These are phyloP conservation scores for Fennellomyces sp. DNA, from an alignment of 371 early-diverging fungal species.

Conservation along the genomic window DNA sequence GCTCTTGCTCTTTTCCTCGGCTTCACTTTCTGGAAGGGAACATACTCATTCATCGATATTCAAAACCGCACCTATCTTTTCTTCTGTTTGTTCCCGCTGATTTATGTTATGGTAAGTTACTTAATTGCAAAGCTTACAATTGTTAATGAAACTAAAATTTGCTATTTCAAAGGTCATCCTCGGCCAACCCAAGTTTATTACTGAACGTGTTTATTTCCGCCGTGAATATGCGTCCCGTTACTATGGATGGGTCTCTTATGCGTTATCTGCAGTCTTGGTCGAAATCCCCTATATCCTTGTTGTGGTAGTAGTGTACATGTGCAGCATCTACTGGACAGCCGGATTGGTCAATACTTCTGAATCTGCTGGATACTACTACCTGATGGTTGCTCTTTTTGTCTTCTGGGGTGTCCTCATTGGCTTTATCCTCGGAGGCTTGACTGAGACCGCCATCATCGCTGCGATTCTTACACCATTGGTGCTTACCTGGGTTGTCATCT, in stretches of 20 bases:
- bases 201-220: slow-evolving; percentile 62
- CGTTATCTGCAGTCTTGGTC: slow-evolving; percentile 44
- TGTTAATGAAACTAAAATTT: not conserved
- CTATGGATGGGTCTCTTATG: slow-evolving; percentile 66
- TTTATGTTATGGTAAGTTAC: slow-evolving; percentile 18
- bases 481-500: slow-evolving; percentile 56
- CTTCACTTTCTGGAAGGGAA: slow-evolving; percentile 58
- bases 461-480: slow-evolving; percentile 65
- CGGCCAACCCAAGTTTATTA: slow-evolving; percentile 61
- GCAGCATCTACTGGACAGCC: slow-evolving; percentile 68
- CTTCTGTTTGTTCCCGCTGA: slow-evolving; percentile 64
- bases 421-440: slow-evolving; percentile 54
- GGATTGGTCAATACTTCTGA: slow-evolving; percentile 49
- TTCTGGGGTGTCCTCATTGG: slow-evolving; percentile 66
- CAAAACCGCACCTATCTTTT: slow-evolving; percentile 68
- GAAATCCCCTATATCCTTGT: slow-evolving; percentile 56
- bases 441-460: slow-evolving; percentile 43
- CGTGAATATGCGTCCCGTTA: slow-evolving; percentile 67
- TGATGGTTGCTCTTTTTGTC: slow-evolving; percentile 55
- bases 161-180: slow-evolving; percentile 11
- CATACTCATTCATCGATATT: slow-evolving; percentile 51
- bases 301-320: slow-evolving; percentile 42
- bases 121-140: too few relatives aligned
- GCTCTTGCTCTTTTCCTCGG: slow-evolving; percentile 48
- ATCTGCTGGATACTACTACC: slow-evolving; percentile 56